Evolutionary conservation across 345 rosid genomes (phyloP).

Genomic region (Zanthoxylum bungeanum): DNA sequence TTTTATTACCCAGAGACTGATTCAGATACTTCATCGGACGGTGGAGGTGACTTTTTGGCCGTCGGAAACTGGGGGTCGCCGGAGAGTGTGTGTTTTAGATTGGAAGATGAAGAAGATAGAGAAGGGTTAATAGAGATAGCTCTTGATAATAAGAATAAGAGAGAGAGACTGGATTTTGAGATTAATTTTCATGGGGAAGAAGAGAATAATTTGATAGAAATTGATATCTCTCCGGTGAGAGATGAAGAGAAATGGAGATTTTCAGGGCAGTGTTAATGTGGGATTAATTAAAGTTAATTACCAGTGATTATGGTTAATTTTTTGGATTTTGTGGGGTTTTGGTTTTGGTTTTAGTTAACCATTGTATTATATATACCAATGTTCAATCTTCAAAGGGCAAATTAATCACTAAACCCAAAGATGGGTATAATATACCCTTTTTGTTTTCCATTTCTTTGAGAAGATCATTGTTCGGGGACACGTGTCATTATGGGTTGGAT

Average conservation of each 20-base stretch:
- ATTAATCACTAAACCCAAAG: slow-evolving; percentile 19
- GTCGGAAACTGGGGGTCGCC: slow-evolving; percentile 36
- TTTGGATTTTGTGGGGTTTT: neutral
- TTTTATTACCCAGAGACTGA: slow-evolving; percentile 61
- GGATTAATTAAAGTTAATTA: slow-evolving; percentile 8
- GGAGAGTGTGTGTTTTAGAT: slow-evolving; percentile 33
- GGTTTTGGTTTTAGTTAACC: neutral
- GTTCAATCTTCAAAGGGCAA: slow-evolving; percentile 8
- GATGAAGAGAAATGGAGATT: neutral
- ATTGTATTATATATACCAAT: slow-evolving; percentile 13
- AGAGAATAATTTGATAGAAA: slow-evolving; percentile 69
- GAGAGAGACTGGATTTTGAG: slow-evolving; percentile 23
- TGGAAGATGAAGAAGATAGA: slow-evolving; percentile 61
- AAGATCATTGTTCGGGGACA: neutral
- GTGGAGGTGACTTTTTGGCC: slow-evolving; percentile 22
- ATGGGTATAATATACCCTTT: slow-evolving; percentile 6
- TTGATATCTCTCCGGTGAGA: slow-evolving; percentile 45
- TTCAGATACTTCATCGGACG: slow-evolving; percentile 46
- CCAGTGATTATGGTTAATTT: neutral
- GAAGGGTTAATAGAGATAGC: slow-evolving; percentile 78
- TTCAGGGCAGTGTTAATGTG: neutral
- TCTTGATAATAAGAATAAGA: slow-evolving; percentile 28
- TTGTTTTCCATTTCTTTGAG: neutral
- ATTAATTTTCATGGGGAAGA: slow-evolving; percentile 54
- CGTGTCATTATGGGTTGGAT: slow-evolving; percentile 13